A percentile compares a stretch with the other conserved stretches of the same genome.
Evolutionary conservation across 768 basidiomycete species (phyloP).

Genomic region (Serendipita sp.): DNA sequence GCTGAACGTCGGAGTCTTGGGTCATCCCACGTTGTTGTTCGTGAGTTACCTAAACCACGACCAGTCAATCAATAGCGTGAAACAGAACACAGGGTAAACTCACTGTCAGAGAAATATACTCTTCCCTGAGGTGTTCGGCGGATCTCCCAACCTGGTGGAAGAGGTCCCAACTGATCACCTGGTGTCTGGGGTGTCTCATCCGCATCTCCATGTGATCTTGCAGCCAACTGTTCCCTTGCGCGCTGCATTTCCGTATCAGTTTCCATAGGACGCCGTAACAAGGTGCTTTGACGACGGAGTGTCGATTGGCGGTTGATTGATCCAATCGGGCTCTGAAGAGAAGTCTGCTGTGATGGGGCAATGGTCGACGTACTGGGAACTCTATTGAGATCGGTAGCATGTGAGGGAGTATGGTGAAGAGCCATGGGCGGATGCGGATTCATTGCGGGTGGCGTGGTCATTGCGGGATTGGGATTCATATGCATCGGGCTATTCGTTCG

Average conservation of each 20-base stretch:
- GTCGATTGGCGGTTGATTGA: no score
- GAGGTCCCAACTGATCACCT: constrained; percentile 24
- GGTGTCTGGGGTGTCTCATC: constrained; percentile 9
- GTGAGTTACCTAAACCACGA: constrained; percentile 21
- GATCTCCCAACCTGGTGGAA: constrained; percentile 33
- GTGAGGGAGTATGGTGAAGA: no score
- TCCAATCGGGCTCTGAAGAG: no score
- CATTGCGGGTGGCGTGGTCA: no score
- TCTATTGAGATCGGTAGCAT: no score
- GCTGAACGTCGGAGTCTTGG: constrained; percentile 20
- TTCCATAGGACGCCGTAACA: neutral
- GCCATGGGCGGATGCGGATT: no score
- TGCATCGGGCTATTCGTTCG: neutral
- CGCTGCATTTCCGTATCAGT: neutral
- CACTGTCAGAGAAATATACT: constrained; percentile 29
- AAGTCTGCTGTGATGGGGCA: no score
- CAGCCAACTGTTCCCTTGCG: neutral
- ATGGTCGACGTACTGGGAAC: no score
- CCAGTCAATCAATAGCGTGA: neutral
- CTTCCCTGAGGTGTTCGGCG: constrained; percentile 30
- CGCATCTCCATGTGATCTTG: neutral
- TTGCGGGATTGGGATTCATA: neutral
- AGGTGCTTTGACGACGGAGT: neutral
- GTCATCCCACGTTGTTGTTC: constrained; percentile 33
- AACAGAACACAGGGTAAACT: neutral